These are phyloP conservation scores for Mycena olivaceomarginata DNA, from an alignment of 768 basidiomycete species.

Conservation along the genomic window DNA sequence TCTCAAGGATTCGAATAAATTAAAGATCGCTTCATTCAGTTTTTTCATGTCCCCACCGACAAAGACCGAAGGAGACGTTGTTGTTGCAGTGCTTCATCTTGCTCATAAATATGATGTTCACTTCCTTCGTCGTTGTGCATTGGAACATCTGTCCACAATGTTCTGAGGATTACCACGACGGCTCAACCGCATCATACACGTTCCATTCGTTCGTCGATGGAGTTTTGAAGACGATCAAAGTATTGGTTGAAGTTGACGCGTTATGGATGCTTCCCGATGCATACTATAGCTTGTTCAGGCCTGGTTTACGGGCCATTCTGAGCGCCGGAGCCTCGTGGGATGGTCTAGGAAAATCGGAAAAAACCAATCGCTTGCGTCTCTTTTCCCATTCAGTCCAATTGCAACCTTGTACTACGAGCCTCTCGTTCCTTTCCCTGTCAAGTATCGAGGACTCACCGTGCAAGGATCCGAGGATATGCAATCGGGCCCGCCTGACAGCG, in stretches of 20 bases:
- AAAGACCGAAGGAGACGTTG: neutral
- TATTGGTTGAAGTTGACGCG: neutral
- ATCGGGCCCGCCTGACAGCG: no score
- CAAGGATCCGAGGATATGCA: no score
- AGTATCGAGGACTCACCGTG: no score
- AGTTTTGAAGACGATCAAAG: neutral
- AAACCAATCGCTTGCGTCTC: no score
- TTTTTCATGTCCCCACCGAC: constrained; percentile 20
- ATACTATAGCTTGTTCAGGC: no score
- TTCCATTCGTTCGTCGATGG: neutral
- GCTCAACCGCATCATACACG: neutral
- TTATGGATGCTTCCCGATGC: neutral
- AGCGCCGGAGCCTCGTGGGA: no score
- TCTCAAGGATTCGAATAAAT: neutral
- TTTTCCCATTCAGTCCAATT: no score
- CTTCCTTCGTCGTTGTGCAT: no score
- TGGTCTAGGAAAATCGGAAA: no score
- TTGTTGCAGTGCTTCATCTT: constrained; percentile 15
- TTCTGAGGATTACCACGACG: neutral
- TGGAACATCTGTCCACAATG: neutral
- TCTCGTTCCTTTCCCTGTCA: no score
- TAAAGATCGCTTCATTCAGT: neutral
- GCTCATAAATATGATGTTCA: constrained; percentile 32
- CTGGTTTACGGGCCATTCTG: no score
- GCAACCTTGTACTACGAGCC: no score